Conservation (phyloP, 148 eudicot genomes). For the Chenopodium berlandieri region DNA sequence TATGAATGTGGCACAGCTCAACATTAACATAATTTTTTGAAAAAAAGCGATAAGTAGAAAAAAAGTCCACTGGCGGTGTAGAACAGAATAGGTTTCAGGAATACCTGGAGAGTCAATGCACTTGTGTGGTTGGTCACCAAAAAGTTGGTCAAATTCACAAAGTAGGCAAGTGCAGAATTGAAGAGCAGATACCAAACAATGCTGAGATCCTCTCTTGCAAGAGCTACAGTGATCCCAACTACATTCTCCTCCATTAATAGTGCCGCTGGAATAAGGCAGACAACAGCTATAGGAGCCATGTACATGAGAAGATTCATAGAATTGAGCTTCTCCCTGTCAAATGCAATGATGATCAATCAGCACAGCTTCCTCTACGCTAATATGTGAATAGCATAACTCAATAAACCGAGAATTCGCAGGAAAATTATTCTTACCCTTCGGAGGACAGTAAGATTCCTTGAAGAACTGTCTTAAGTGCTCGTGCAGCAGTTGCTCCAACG, state of each 20-base stretch:
- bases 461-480: slow-evolving; percentile 83
- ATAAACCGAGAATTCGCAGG: not conserved
- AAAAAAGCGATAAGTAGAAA: too few species aligned
- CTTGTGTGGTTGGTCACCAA: slow-evolving; percentile 97
- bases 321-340: slow-evolving; percentile 81
- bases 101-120: slow-evolving; percentile 92
- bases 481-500: slow-evolving; percentile 88
- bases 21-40: too few species aligned
- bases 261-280: slow-evolving; percentile 73
- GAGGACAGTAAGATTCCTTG: slow-evolving; percentile 87
- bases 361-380: not conserved
- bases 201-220: slow-evolving; percentile 58
- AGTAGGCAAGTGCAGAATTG: slow-evolving; percentile 80
- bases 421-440: slow-evolving; percentile 60
- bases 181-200: slow-evolving; percentile 77
- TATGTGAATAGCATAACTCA: not conserved
- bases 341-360: slow-evolving; percentile 3
- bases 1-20: too few species aligned
- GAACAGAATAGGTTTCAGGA: not conserved
- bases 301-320: slow-evolving; percentile 91
- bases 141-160: slow-evolving; percentile 85
- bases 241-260: slow-evolving; percentile 76
- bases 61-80: too few species aligned
- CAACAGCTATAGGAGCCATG: slow-evolving; percentile 89
- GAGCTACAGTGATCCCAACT: slow-evolving; percentile 70